phyloP scores from a whole-genome alignment of 371 early-diverging fungal genomes.

The Mycotypha africana region DNA sequence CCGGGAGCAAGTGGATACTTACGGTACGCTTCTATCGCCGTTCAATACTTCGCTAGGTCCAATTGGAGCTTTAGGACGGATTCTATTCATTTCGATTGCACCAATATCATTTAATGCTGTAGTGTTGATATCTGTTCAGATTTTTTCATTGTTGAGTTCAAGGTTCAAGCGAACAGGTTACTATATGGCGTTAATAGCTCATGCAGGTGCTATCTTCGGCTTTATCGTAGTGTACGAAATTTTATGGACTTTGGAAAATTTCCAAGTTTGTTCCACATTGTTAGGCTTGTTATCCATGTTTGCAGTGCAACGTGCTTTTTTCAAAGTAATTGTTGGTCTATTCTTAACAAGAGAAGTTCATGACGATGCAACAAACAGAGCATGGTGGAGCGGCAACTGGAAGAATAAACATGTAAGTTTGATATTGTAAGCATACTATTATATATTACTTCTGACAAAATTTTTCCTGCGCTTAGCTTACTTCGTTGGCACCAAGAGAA shows the following conservation, averaged over 20 bases:
- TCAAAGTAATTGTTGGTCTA: constrained; percentile 62
- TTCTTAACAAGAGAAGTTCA: constrained; percentile 78
- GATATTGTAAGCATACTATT: too few species aligned
- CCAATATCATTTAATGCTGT: constrained; percentile 71
- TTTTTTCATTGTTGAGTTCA: constrained; percentile 49
- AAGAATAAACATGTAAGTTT: constrained; percentile 3
- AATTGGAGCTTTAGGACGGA: constrained; percentile 33
- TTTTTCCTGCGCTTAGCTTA: constrained; percentile 6
- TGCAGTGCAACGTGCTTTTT: constrained; percentile 63
- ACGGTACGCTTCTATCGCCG: constrained; percentile 14
- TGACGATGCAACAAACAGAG: constrained; percentile 72
- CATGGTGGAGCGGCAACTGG: constrained; percentile 94
- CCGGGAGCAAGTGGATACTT: constrained; percentile 20
- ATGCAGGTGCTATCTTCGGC: constrained; percentile 53
- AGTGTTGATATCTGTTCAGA: constrained; percentile 59
- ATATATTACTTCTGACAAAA: too few species aligned
- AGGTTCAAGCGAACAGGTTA: constrained; percentile 58
- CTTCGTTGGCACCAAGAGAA: constrained; percentile 62
- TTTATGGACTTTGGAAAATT: constrained; percentile 67
- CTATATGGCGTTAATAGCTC: constrained; percentile 63
- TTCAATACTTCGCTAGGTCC: constrained; percentile 13
- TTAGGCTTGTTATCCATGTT: constrained; percentile 65
- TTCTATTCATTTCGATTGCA: constrained; percentile 54
- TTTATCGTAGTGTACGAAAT: constrained; percentile 56
- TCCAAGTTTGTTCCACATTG: constrained; percentile 52